Percentiles rank a stretch among this genome's conserved stretches.
Conservation (phyloP, 805 yeast genomes). For the Tetrapisispora fleetii region DNA sequence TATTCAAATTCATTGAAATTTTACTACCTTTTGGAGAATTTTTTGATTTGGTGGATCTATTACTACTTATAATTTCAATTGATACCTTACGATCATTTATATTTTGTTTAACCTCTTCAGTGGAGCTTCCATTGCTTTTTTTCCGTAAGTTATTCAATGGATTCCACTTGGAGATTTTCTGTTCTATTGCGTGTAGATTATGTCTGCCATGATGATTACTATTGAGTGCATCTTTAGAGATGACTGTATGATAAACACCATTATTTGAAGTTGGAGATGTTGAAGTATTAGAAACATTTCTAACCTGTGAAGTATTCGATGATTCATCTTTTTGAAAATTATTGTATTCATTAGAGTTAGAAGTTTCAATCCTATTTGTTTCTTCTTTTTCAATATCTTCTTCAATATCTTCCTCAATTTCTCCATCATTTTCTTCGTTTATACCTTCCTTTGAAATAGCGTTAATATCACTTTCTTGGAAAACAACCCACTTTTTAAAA, state of each 20-base stretch:
- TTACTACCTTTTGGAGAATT: background rate
- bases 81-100: background rate
- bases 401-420: background rate
- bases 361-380: background rate
- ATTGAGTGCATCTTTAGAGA: constrained; percentile 14
- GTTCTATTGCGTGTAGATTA: constrained; percentile 16
- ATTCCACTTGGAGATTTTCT: constrained; percentile 26
- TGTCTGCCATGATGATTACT: constrained; percentile 9
- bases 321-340: background rate
- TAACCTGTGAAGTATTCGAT: constrained; percentile 1
- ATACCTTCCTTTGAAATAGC: constrained; percentile 4
- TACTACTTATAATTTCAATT: background rate
- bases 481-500: constrained; percentile 66
- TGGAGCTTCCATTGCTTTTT: constrained; percentile 13
- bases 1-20: no score
- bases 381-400: no score
- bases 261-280: constrained; percentile 1
- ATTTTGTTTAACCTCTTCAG: background rate
- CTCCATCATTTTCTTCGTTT: background rate
- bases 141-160: constrained; percentile 21
- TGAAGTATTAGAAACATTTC: constrained; percentile 5
- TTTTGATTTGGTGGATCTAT: background rate
- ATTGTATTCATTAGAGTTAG: background rate
- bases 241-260: constrained; percentile 21
- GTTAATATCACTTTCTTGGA: constrained; percentile 53